Evolutionary conservation across 1,284 basidiomycete genomes (phyloP), one percentile per base, ranked within the genome.

Genomic region (Tilletia setariae): DNA sequence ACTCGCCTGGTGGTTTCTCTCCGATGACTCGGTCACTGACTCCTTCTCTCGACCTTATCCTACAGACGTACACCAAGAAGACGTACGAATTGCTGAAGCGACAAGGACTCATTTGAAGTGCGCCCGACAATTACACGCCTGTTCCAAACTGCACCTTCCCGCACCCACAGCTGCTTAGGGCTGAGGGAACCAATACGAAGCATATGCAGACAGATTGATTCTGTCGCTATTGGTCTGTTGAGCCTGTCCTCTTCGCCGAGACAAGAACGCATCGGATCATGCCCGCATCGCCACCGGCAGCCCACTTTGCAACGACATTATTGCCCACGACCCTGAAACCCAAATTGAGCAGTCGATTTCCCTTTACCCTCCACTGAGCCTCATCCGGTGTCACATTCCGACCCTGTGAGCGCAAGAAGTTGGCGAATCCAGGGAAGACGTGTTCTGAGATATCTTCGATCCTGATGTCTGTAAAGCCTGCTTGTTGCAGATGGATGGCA

Each of bases 81-180:
- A 80, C 77, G n/a, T 81, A 78, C 67, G 80, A 82, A 53, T 66
- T 82, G 70, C 73, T 82, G 65, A 81, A 81, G 72, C 70, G 79
- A n/a, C 80, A 82, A 67, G 80, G 80, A 42, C 74, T 82, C 7
- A 70, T 82, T 51, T 81, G 47, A 65, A 6, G 2, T 21, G 35
- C n/a, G n/a, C n/a, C n/a, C n/a, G n/a, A n/a, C n/a, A n/a, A n/a
- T n/a, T n/a, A n/a, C n/a, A n/a, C n/a, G n/a, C n/a, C n/a, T n/a
- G n/a, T n/a, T n/a, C n/a, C n/a, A n/a, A n/a, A n/a, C n/a, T n/a
- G n/a, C n/a, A n/a, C n/a, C n/a, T n/a, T n/a, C n/a, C n/a, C n/a
- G n/a, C n/a, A n/a, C n/a, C n/a, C n/a, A n/a, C 35, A 40, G 35
- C 35, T 11, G 11, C 35, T 6, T 11, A 40, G 11, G 35, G 35